These are phyloP conservation scores for Rhizophora mangle DNA, from an alignment of 345 rosid species.

Conservation along the genomic window DNA sequence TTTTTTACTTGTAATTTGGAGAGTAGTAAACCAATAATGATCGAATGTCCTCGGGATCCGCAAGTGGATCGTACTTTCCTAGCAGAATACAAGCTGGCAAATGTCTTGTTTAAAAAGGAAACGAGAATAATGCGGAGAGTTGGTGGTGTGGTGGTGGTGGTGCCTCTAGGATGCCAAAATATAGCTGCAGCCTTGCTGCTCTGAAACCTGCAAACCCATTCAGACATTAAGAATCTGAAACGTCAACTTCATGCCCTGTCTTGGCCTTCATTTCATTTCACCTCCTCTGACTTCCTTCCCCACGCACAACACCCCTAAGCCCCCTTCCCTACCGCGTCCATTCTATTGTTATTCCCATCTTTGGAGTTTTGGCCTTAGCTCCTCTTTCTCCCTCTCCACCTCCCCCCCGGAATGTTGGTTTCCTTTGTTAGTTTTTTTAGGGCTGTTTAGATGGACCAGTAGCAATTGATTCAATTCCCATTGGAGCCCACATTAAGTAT, in stretches of 20 bases:
- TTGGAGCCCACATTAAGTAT: not conserved
- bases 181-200: not conserved
- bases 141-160: not conserved
- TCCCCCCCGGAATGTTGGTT: not conserved
- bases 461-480: not conserved
- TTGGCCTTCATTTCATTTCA: constrained; percentile 36
- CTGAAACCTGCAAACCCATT: constrained; percentile 3
- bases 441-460: not conserved
- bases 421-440: not conserved
- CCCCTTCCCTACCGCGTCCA: constrained; percentile 10
- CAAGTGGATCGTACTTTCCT: constrained; percentile 13
- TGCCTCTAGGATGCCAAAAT: not conserved
- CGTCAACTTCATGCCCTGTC: constrained; percentile 50
- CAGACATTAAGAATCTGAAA: constrained; percentile 71
- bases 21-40: constrained; percentile 15
- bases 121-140: no score
- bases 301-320: not conserved
- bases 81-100: constrained; percentile 35
- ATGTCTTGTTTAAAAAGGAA: not conserved
- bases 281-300: constrained; percentile 15
- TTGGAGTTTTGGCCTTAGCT: not conserved
- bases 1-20: no score
- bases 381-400: not conserved
- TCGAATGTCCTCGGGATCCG: constrained; percentile 34
- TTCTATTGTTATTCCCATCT: not conserved